Evolutionary conservation across 78 protist genomes (phyloP).

Genomic region (Dictyostelium discoideum): DNA sequence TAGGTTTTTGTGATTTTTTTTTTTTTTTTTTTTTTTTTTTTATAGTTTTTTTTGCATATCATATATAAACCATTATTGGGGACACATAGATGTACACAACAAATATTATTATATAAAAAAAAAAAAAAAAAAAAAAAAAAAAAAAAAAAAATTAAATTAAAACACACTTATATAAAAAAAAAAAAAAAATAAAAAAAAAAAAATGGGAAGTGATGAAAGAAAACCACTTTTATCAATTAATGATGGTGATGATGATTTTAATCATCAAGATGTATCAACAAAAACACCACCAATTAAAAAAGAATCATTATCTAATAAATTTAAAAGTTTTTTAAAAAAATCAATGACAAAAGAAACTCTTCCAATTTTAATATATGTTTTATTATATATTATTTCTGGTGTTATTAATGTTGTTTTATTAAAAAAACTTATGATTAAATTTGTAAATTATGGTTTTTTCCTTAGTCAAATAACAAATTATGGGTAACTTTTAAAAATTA

Average conservation of each 20-base stretch:
- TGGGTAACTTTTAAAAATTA: not conserved
- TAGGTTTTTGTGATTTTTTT: no score
- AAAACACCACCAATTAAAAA: not conserved
- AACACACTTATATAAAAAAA: no score
- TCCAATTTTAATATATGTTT: conserved; percentile 14
- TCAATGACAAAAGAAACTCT: conserved; percentile 28
- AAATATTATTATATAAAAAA: no score
- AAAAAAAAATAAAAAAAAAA: not conserved
- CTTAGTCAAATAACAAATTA: conserved; percentile 72
- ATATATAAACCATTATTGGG: not conserved
- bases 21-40: no score
- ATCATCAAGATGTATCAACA: not conserved
- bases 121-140: no score
- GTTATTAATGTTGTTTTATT: conserved; percentile 47
- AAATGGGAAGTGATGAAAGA: conserved; percentile 13
- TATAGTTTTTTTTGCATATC: no score
- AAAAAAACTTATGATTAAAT: conserved; percentile 48
- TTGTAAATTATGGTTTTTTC: conserved; percentile 64
- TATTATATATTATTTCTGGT: conserved; percentile 47
- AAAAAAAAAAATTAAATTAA: no score
- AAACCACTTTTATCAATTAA: conserved; percentile 2
- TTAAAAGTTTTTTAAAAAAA: not conserved
- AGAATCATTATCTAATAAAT: not conserved
- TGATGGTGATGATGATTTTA: not conserved
- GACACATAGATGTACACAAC: not conserved